A percentile compares a stretch with the other conserved stretches of the same genome.
phyloP scores from a whole-genome alignment of 116 monocot genomes.

The Iris pallida region DNA sequence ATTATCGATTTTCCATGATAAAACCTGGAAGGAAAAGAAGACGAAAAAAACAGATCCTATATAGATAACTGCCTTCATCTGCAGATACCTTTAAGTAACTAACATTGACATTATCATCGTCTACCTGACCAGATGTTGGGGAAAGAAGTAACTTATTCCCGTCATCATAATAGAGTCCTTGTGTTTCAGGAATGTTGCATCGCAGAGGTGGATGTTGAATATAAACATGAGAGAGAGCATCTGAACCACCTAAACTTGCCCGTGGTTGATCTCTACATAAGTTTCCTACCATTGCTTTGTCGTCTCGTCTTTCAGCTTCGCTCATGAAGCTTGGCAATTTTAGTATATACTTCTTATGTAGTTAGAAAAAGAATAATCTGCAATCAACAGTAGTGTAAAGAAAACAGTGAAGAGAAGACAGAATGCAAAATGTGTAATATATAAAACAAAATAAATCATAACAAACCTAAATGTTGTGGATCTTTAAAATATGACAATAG shows the following conservation, averaged over 20 bases:
- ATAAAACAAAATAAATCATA: not conserved
- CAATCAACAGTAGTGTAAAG: not conserved
- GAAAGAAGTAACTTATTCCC: conserved; percentile 87
- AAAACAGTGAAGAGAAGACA: not conserved
- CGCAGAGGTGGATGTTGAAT: conserved; percentile 86
- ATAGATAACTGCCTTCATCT: conserved; percentile 8
- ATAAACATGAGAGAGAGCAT: conserved; percentile 86
- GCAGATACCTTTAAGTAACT: not conserved
- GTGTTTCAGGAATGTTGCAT: conserved; percentile 87
- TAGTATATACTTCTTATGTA: not conserved
- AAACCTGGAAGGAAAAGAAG: conserved; percentile 45
- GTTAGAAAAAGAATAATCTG: not conserved
- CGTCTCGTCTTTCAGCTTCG: not conserved
- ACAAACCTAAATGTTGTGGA: conserved; percentile 8
- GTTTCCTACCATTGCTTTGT: conserved; percentile 32
- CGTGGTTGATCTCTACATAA: conserved; percentile 25
- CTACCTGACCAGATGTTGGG: conserved; percentile 93
- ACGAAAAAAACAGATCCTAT: not conserved
- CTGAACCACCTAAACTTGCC: conserved; percentile 45
- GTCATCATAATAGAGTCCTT: conserved; percentile 90
- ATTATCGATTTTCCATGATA: conserved; percentile 83
- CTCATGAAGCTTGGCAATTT: not conserved
- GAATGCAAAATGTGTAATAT: conserved; percentile 4
- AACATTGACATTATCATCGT: not conserved
- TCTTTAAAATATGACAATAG: not conserved